Evolutionary conservation across 2,329 filamentous ascomycete species (phyloP).

Genomic region (Sclerotinia sclerotiorum): DNA sequence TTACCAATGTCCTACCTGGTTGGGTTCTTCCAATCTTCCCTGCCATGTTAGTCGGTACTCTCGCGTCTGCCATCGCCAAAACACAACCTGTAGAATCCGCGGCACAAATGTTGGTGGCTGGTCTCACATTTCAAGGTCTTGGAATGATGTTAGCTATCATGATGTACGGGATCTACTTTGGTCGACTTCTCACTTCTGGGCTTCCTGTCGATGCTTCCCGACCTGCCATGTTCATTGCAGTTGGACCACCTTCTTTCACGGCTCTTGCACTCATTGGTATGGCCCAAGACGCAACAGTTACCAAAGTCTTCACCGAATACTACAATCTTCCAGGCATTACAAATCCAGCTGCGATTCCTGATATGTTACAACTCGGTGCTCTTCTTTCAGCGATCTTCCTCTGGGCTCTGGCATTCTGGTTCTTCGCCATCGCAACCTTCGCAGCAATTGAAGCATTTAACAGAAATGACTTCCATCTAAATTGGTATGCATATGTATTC

Average conservation of each 20-base stretch:
- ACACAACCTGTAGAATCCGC: conserved; percentile 57
- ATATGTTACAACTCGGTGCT: conserved; percentile 41
- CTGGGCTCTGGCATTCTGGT: conserved; percentile 63
- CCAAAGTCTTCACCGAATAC: conserved; percentile 33
- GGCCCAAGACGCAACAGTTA: conserved; percentile 50
- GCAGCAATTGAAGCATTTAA: conserved; percentile 40
- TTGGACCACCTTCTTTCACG: conserved; percentile 73
- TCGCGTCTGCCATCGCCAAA: conserved; percentile 63
- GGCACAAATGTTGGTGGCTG: conserved; percentile 64
- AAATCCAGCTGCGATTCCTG: conserved; percentile 41
- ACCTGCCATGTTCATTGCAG: conserved; percentile 72
- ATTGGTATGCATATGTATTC: conserved; percentile 65
- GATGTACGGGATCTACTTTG: conserved; percentile 73
- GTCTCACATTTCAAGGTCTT: conserved; percentile 68
- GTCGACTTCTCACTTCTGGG: conserved; percentile 60
- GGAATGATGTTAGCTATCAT: conserved; percentile 67
- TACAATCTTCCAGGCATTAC: conserved; percentile 42
- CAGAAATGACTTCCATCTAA: conserved; percentile 57
- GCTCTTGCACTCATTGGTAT: conserved; percentile 69
- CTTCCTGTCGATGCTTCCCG: conserved; percentile 63
- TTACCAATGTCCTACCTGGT: conserved; percentile 68
- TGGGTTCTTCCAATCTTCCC: conserved; percentile 76
- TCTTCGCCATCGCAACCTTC: conserved; percentile 49
- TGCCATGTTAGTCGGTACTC: conserved; percentile 70
- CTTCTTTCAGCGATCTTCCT: conserved; percentile 56